Evolutionary conservation across 345 rosid genomes (phyloP).

Genomic region (Arabidopsis thaliana): DNA sequence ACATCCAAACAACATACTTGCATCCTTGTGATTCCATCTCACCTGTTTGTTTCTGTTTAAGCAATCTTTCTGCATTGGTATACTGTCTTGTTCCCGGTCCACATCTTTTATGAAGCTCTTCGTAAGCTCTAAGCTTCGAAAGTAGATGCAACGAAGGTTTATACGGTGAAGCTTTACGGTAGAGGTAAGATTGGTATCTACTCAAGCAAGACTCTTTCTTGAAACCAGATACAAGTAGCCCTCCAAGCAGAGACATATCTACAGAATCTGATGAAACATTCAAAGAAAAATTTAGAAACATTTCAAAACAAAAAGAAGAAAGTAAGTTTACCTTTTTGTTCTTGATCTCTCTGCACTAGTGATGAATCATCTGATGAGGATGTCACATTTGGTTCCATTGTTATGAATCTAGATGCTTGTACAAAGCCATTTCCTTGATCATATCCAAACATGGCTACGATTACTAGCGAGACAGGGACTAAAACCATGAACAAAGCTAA

Average conservation of each 20-base stretch:
- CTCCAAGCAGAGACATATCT: slow-evolving; percentile 53
- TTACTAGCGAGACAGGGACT: slow-evolving; percentile 46
- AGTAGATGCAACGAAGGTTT: slow-evolving; percentile 66
- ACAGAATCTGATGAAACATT: slow-evolving; percentile 35
- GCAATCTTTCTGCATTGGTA: slow-evolving; percentile 42
- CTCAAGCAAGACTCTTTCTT: slow-evolving; percentile 58
- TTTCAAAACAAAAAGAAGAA: slow-evolving; percentile 7
- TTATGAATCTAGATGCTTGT: slow-evolving; percentile 54
- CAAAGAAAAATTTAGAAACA: not conserved
- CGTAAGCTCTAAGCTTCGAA: slow-evolving; percentile 66
- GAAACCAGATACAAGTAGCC: slow-evolving; percentile 65
- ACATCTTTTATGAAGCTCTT: slow-evolving; percentile 63
- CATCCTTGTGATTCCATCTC: slow-evolving; percentile 52
- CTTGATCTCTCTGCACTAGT: slow-evolving; percentile 29
- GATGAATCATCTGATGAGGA: slow-evolving; percentile 23
- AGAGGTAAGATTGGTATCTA: slow-evolving; percentile 55
- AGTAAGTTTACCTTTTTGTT: slow-evolving; percentile 30
- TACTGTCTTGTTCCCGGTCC: slow-evolving; percentile 59
- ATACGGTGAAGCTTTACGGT: slow-evolving; percentile 56
- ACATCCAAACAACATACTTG: slow-evolving; percentile 67
- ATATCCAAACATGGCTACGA: slow-evolving; percentile 44
- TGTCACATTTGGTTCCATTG: slow-evolving; percentile 41
- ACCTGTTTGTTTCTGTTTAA: slow-evolving; percentile 41
- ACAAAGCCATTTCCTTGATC: slow-evolving; percentile 54
- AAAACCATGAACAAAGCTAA: slow-evolving; percentile 47